These are phyloP conservation scores for Castanea sativa DNA, from an alignment of 306 rosid species.

Conservation along the genomic window DNA sequence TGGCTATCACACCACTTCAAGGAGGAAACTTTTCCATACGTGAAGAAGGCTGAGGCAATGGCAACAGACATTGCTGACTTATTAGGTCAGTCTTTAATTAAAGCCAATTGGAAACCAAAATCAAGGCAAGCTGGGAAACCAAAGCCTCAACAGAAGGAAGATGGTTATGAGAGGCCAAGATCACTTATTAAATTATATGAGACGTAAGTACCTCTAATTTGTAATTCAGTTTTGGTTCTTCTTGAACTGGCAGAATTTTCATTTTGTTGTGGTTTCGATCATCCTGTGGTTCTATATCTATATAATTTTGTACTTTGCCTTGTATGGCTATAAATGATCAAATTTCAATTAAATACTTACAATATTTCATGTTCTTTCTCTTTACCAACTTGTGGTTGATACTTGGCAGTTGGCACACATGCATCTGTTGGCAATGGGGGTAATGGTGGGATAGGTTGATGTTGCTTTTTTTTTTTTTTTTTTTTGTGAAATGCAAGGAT, in stretches of 20 bases:
- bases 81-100: no score
- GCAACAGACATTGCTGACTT: no score
- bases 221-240: no score
- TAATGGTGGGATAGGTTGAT: neutral
- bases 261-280: conserved; percentile 26
- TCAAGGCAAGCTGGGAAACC: no score
- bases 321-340: neutral
- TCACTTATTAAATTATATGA: no score
- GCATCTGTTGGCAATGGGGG: neutral
- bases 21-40: no score
- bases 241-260: neutral
- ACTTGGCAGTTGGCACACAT: neutral
- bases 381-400: neutral
- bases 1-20: no score
- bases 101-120: no score
- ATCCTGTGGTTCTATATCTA: neutral
- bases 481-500: neutral
- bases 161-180: no score
- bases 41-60: no score
- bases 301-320: neutral
- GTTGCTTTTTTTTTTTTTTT: neutral
- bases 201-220: no score
- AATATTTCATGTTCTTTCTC: neutral
- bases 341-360: neutral
- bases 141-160: no score